phyloP scores from a whole-genome alignment of 768 basidiomycete species.

The Hericium alpestre region DNA sequence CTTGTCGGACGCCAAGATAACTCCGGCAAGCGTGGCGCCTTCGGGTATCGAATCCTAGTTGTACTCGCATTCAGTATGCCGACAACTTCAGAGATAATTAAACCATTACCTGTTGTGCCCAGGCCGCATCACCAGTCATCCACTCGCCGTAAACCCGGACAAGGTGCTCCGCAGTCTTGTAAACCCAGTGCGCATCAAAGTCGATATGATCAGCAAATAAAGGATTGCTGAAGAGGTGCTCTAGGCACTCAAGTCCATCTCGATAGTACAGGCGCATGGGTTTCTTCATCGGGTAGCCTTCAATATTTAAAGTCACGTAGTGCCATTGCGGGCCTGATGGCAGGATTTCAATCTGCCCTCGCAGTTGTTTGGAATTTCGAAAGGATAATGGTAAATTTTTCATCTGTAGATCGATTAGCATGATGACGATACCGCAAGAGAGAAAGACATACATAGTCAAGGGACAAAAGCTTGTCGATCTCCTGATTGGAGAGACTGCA shows the following conservation, averaged over 20 bases:
- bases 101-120: constrained; percentile 2
- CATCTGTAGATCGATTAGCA: neutral
- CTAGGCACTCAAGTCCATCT: constrained; percentile 18
- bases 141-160: constrained; percentile 16
- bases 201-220: constrained; percentile 14
- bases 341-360: constrained; percentile 9
- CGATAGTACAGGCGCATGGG: constrained; percentile 16
- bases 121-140: constrained; percentile 16
- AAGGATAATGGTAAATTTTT: neutral
- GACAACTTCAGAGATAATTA: too few relatives aligned
- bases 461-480: too few relatives aligned
- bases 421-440: too few relatives aligned
- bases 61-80: too few relatives aligned
- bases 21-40: constrained; percentile 1
- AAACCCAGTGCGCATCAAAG: constrained; percentile 14
- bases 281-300: constrained; percentile 7
- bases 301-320: constrained; percentile 2
- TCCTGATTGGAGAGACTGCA: neutral
- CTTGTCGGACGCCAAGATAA: constrained; percentile 8
- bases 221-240: constrained; percentile 18
- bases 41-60: neutral
- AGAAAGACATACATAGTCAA: too few relatives aligned
- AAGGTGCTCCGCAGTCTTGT: constrained; percentile 3
- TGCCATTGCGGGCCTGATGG: constrained; percentile 16
- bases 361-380: constrained; percentile 4